These are phyloP conservation scores for Pyrus betulifolia DNA, from an alignment of 306 rosid genomes.

Conservation along the genomic window DNA sequence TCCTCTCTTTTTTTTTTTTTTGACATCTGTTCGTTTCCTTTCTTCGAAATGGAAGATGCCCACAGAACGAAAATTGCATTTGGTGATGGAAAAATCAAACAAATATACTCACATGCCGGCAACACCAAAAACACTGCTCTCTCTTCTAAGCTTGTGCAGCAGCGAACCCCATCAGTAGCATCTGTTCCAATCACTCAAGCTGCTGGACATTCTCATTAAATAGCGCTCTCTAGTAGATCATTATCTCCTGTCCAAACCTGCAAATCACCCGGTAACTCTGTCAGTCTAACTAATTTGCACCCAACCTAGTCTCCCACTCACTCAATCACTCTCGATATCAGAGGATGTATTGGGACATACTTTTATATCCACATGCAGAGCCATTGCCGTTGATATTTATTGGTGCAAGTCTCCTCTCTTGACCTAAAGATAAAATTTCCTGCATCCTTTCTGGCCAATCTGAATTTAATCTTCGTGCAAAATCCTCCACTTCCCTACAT, in stretches of 20 bases:
- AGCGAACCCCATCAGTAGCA: conserved; percentile 19
- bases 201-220: conserved; percentile 10
- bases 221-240: conserved; percentile 15
- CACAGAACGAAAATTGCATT: conserved; percentile 31
- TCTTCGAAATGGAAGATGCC: conserved; percentile 30
- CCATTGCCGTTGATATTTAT: conserved; percentile 54
- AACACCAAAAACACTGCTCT: conserved; percentile 28
- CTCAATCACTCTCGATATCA: not conserved
- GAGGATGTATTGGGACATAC: conserved; percentile 28
- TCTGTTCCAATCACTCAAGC: conserved; percentile 33
- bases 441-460: conserved; percentile 92
- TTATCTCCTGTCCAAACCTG: conserved; percentile 75
- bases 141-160: conserved; percentile 33
- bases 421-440: conserved; percentile 72
- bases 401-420: conserved; percentile 61
- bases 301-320: not conserved
- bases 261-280: not conserved
- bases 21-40: not conserved
- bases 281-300: not conserved
- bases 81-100: conserved; percentile 36
- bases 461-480: conserved; percentile 78
- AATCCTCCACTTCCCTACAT: conserved; percentile 86
- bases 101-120: conserved; percentile 38
- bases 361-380: conserved; percentile 39
- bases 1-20: conserved; percentile 2